Percentiles rank a stretch among this genome's conserved stretches.
phyloP scores from a whole-genome alignment of 1,139 yeast species.

The Blastobotrys proliferans region DNA sequence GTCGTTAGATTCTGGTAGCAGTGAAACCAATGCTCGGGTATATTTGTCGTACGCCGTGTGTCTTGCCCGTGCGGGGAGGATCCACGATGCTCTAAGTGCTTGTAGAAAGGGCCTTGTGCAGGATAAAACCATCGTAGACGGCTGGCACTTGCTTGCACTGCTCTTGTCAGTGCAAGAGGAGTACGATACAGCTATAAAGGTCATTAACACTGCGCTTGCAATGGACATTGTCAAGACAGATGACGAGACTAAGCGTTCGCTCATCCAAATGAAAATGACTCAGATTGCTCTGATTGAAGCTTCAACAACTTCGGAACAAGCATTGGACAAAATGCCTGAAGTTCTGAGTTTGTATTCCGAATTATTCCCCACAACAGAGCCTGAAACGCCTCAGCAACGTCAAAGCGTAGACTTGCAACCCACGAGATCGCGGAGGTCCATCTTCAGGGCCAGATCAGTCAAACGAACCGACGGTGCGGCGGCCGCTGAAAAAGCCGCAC shows the following conservation, averaged over 20 bases:
- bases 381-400: background rate
- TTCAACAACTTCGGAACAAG: slow-evolving; percentile 54
- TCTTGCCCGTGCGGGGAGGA: slow-evolving; percentile 28
- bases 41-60: slow-evolving; percentile 30
- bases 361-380: slow-evolving; percentile 39
- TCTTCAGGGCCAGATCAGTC: background rate
- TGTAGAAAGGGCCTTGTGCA: slow-evolving; percentile 37
- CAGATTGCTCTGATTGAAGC: slow-evolving; percentile 69
- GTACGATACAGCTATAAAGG: slow-evolving; percentile 42
- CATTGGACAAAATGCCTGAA: slow-evolving; percentile 63
- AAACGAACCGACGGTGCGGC: background rate
- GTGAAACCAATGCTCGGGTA: slow-evolving; percentile 19
- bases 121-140: slow-evolving; percentile 42
- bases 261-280: slow-evolving; percentile 69
- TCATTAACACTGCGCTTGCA: slow-evolving; percentile 41
- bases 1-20: slow-evolving; percentile 22
- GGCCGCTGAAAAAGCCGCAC: background rate
- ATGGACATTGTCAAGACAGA: slow-evolving; percentile 11
- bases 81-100: slow-evolving; percentile 31
- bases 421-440: slow-evolving; percentile 5
- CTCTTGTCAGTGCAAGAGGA: slow-evolving; percentile 52
- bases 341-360: slow-evolving; percentile 58
- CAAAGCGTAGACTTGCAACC: background rate
- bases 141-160: slow-evolving; percentile 51
- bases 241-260: slow-evolving; percentile 34